A percentile compares a stretch with the other conserved stretches of the same genome.
phyloP scores from a whole-genome alignment of 805 yeast genomes.

The Starmerella kuoi region DNA sequence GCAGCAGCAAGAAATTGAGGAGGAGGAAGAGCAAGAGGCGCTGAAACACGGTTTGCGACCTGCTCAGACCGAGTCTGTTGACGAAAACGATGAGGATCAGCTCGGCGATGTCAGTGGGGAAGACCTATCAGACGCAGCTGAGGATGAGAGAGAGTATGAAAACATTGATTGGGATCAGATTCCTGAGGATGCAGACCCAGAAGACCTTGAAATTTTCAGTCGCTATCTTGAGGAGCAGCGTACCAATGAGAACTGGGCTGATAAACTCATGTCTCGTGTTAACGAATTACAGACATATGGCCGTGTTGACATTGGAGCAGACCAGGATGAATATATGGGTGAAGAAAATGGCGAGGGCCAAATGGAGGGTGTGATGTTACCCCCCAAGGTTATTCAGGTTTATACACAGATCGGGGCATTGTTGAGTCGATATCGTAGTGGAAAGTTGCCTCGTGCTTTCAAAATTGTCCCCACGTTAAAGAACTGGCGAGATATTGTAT shows the following conservation, averaged over 20 bases:
- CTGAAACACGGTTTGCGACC: slow-evolving; percentile 1
- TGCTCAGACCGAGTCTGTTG: background rate
- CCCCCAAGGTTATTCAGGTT: slow-evolving; percentile 93
- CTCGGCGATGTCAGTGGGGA: slow-evolving; percentile 46
- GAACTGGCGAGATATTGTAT: slow-evolving; percentile 92
- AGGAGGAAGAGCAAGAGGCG: slow-evolving; percentile 33
- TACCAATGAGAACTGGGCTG: slow-evolving; percentile 46
- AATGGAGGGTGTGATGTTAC: slow-evolving; percentile 64
- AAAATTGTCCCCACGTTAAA: slow-evolving; percentile 84
- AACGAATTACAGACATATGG: slow-evolving; percentile 13
- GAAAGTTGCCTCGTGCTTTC: slow-evolving; percentile 91
- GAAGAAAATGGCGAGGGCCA: slow-evolving; percentile 14
- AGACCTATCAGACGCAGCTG: slow-evolving; percentile 34
- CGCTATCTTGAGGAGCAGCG: slow-evolving; percentile 37
- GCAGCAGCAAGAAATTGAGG: slow-evolving; percentile 82
- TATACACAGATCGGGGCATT: slow-evolving; percentile 84
- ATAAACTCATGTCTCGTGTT: slow-evolving; percentile 82
- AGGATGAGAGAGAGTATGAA: slow-evolving; percentile 36
- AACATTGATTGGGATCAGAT: slow-evolving; percentile 36
- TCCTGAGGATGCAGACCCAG: slow-evolving; percentile 57
- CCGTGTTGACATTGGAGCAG: slow-evolving; percentile 35
- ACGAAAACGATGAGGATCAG: slow-evolving; percentile 10
- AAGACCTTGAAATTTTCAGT: slow-evolving; percentile 75
- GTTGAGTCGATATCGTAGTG: slow-evolving; percentile 81
- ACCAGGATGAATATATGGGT: slow-evolving; percentile 28